These are phyloP conservation scores for Trichoderma sp. DNA, from an alignment of 2,329 filamentous ascomycete genomes.

Conservation along the genomic window DNA sequence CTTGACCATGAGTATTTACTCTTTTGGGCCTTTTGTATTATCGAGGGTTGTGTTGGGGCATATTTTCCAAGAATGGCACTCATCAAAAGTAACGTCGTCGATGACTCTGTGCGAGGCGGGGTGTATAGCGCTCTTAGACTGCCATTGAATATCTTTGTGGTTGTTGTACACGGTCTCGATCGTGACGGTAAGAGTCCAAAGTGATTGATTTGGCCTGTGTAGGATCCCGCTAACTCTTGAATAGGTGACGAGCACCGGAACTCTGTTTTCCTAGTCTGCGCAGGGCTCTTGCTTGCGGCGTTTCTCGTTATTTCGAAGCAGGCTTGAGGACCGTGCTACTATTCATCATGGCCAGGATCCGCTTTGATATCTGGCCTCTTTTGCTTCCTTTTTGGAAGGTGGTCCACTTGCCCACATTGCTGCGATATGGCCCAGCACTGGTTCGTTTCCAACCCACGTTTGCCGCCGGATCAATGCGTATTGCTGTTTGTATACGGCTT, in stretches of 20 bases:
- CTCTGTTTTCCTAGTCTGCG: constrained; percentile 32
- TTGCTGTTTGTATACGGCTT: neutral
- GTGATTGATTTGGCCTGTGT: neutral
- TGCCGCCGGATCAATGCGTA: neutral
- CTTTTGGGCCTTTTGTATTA: constrained; percentile 59
- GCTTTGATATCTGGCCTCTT: constrained; percentile 10
- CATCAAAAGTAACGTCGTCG: constrained; percentile 55
- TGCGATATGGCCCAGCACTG: constrained; percentile 7
- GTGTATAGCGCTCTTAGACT: constrained; percentile 60
- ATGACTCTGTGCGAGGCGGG: constrained; percentile 54
- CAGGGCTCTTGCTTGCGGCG: constrained; percentile 23
- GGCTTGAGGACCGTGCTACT: neutral
- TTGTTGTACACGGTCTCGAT: constrained; percentile 49
- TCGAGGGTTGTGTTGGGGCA: constrained; percentile 58
- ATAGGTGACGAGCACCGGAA: constrained; percentile 36
- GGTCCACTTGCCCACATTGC: constrained; percentile 15
- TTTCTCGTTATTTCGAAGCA: constrained; percentile 1
- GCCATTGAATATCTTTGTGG: constrained; percentile 58
- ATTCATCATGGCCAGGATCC: neutral
- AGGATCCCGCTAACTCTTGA: neutral
- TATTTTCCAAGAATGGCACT: constrained; percentile 60
- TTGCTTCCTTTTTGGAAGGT: neutral
- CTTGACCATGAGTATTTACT: constrained; percentile 46
- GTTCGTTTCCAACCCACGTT: neutral
- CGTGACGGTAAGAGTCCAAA: constrained; percentile 42